Evolutionary conservation across 768 basidiomycete genomes (phyloP).

Genomic region (Russula foetens): DNA sequence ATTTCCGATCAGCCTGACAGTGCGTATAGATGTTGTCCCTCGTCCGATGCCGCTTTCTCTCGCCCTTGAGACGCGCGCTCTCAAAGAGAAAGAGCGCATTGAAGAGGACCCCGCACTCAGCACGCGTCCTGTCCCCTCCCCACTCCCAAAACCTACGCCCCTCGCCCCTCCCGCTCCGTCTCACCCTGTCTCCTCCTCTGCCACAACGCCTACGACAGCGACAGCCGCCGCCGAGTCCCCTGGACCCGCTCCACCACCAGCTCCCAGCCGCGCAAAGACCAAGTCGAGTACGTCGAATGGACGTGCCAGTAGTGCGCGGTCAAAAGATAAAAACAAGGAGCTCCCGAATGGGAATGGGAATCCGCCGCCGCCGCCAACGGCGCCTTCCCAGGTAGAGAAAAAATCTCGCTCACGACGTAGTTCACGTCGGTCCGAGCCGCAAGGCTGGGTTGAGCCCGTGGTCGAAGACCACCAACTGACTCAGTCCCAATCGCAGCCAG

Average conservation of each 20-base stretch:
- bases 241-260: neutral
- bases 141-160: constrained; percentile 5
- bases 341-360: neutral
- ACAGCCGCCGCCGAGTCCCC: neutral
- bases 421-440: constrained; percentile 17
- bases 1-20: neutral
- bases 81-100: constrained; percentile 17
- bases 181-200: constrained; percentile 7
- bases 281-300: constrained; percentile 13
- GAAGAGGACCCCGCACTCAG: constrained; percentile 20
- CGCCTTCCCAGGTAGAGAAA: neutral
- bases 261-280: constrained; percentile 4
- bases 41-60: constrained; percentile 13
- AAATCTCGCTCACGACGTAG: constrained; percentile 9
- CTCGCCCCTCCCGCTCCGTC: neutral
- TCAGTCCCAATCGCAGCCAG: neutral
- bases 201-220: constrained; percentile 8
- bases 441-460: neutral
- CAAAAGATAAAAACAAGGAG: constrained; percentile 17
- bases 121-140: neutral
- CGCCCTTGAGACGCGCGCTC: constrained; percentile 12
- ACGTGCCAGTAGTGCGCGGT: constrained; percentile 6
- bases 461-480: neutral
- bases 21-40: constrained; percentile 14
- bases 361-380: neutral